These are phyloP conservation scores for Fusarium anthophilum DNA, from an alignment of 2,329 filamentous ascomycete genomes.

Conservation along the genomic window DNA sequence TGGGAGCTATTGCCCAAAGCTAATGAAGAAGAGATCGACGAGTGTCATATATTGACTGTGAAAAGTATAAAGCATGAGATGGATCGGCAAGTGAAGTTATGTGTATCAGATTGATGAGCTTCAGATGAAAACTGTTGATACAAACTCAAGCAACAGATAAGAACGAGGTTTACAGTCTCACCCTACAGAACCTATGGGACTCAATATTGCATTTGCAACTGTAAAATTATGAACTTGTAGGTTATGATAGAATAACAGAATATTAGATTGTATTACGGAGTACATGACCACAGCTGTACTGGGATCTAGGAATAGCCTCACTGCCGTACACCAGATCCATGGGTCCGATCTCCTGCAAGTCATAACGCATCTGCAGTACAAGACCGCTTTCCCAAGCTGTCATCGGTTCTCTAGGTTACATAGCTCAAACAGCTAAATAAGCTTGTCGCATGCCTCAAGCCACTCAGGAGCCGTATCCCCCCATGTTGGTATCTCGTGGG, in stretches of 20 bases:
- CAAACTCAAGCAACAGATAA: background rate
- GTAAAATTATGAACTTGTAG: too few species aligned
- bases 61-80: background rate
- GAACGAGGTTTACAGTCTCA: background rate
- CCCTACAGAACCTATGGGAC: background rate
- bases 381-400: background rate
- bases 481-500: conserved; percentile 15
- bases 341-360: conserved; percentile 2
- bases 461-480: background rate
- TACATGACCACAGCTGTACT: too few species aligned
- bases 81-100: background rate
- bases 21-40: background rate
- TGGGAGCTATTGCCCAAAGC: background rate
- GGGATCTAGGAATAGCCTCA: background rate
- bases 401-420: background rate
- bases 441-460: conserved; percentile 13
- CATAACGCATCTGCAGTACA: background rate
- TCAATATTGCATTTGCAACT: background rate
- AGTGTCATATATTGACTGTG: background rate
- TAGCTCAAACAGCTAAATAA: background rate
- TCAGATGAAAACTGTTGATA: background rate
- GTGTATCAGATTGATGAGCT: background rate
- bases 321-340: background rate
- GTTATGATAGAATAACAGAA: too few species aligned
- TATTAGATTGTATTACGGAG: too few species aligned